Evolutionary conservation across 306 rosid genomes (phyloP), one percentile per base, ranked within the genome.

Genomic region (Cyamopsis tetragonoloba): DNA sequence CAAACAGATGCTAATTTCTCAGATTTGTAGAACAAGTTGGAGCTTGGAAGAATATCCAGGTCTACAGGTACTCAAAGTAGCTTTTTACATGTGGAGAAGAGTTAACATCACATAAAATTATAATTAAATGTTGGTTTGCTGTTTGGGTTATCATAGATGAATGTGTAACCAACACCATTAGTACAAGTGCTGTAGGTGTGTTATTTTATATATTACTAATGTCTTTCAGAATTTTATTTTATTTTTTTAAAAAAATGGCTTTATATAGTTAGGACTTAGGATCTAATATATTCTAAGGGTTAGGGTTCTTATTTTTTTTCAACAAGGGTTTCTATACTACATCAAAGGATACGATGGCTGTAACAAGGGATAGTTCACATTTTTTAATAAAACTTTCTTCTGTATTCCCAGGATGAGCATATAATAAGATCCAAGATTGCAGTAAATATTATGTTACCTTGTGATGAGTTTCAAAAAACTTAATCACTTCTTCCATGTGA

Each of bases 401-500:
- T 38, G 51, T 39, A 41, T 51, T 62, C 60, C 10, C 9, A n/a
- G 13, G 32, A 73, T 59, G 39, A 34, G 24, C 22, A 31, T 47
- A 61, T 17, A 51, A 26, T 23, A 59, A 32, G 75, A 65, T 38
- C 48, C 18, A n/a, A 13, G 49, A 34, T 37, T 60, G 24, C 71
- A 42, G 54, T 44, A 72, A 19, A 66, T 15, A 60, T 14, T 49
- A 65, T 46, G 54, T 23, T 80, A 92, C 96, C 98, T 92, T 79
- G 76, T 92, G 98, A 76, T 81, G 90, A 43, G 89, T 84, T 68
- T 92, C 96, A 48, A 92, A 84, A 77, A 89, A 92, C 44, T 73
- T 87, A 66, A 89, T 84, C 62, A 92, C 96, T 81, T 92, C 98
- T 72, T 89, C 96, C 96, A 92, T 92, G 82, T 92, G 98, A 82